phyloP scores from a whole-genome alignment of 495 filamentous ascomycete genomes.

The Daldinia caldariorum region DNA sequence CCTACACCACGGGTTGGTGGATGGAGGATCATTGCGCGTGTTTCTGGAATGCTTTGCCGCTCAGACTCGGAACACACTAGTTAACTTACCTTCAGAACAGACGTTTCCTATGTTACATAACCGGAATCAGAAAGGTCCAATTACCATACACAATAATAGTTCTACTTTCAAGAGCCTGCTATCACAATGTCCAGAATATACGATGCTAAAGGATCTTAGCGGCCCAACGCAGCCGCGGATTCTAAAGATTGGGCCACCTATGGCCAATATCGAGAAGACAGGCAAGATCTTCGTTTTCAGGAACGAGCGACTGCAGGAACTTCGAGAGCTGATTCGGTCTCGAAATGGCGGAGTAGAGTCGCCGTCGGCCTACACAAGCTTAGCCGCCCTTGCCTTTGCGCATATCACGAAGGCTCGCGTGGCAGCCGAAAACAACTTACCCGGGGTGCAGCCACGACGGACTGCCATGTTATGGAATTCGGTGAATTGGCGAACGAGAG shows the following conservation, averaged over 20 bases:
- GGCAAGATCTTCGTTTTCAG: conserved; percentile 52
- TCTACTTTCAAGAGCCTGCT: conserved; percentile 36
- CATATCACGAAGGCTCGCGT: conserved; percentile 46
- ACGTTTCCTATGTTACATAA: conserved; percentile 35
- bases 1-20: conserved; percentile 50
- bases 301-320: conserved; percentile 39
- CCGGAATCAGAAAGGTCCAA: conserved; percentile 32
- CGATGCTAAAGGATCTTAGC: conserved; percentile 43
- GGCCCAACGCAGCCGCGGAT: conserved; percentile 46
- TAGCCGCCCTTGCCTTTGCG: conserved; percentile 47
- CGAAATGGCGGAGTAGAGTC: conserved; percentile 31
- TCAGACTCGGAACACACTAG: conserved; percentile 37
- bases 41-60: conserved; percentile 59
- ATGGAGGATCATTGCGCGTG: conserved; percentile 59
- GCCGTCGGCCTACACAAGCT: conserved; percentile 48
- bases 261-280: conserved; percentile 43
- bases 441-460: conserved; percentile 31
- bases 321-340: conserved; percentile 37
- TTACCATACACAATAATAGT: conserved; percentile 28
- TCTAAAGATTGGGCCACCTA: conserved; percentile 31
- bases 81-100: conserved; percentile 39
- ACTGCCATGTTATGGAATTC: conserved; percentile 46
- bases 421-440: conserved; percentile 36
- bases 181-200: conserved; percentile 47
- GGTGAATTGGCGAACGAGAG: conserved; percentile 49